phyloP scores from a whole-genome alignment of 805 yeast species.

The Wickerhamomyces kurtzmanii region DNA sequence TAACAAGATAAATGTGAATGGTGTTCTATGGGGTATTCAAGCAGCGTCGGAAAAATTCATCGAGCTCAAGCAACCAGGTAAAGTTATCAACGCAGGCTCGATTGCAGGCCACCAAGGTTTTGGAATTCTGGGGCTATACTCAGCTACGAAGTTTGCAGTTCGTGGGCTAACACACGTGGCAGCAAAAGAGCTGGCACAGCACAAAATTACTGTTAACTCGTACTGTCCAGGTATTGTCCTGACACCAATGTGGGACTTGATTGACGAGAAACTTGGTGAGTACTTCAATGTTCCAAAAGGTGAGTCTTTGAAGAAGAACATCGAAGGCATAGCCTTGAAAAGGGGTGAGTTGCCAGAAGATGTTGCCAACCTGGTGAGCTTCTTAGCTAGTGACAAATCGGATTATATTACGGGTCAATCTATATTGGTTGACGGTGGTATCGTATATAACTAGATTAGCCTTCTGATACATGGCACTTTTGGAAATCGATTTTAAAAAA shows the following conservation, averaged over 20 bases:
- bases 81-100: slow-evolving; percentile 27
- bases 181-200: slow-evolving; percentile 25
- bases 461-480: slow-evolving; percentile 1
- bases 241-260: slow-evolving; percentile 26
- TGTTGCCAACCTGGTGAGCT: slow-evolving; percentile 23
- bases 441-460: slow-evolving; percentile 8
- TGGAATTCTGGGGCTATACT: slow-evolving; percentile 21
- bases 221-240: slow-evolving; percentile 30
- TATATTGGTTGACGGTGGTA: slow-evolving; percentile 27
- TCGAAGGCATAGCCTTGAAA: slow-evolving; percentile 21
- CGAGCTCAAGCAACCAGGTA: slow-evolving; percentile 21
- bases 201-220: slow-evolving; percentile 26
- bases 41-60: slow-evolving; percentile 20
- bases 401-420: slow-evolving; percentile 26
- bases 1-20: slow-evolving; percentile 19
- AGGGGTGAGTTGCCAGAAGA: slow-evolving; percentile 26
- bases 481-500: too few relatives aligned
- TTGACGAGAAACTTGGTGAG: slow-evolving; percentile 17
- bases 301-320: slow-evolving; percentile 14
- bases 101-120: slow-evolving; percentile 23
- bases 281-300: slow-evolving; percentile 18
- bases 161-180: slow-evolving; percentile 25
- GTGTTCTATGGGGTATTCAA: slow-evolving; percentile 23
- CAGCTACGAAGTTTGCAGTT: slow-evolving; percentile 27
- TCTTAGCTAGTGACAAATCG: slow-evolving; percentile 24